phyloP scores from a whole-genome alignment of 106 monocot species.

The Allium fistulosum region DNA sequence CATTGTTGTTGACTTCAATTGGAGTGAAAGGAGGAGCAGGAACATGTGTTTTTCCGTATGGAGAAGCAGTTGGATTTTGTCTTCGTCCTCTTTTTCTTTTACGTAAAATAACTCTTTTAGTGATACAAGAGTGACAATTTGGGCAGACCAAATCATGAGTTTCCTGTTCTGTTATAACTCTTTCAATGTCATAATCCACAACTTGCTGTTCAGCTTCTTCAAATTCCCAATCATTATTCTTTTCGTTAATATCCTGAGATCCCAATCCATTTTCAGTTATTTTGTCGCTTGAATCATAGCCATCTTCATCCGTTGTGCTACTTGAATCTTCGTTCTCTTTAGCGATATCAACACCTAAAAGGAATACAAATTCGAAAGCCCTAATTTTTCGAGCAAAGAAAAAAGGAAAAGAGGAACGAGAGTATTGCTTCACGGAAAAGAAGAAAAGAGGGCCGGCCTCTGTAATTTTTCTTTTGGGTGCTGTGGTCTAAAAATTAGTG shows the following conservation, averaged over 20 bases:
- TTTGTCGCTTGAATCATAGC: neutral
- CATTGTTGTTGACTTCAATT: neutral
- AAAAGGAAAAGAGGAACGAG: too few species aligned
- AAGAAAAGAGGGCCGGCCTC: too few species aligned
- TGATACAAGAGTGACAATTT: constrained; percentile 84
- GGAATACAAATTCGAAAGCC: too few species aligned
- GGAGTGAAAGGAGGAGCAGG: neutral
- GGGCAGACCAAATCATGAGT: constrained; percentile 90
- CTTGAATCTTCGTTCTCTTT: neutral
- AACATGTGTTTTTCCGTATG: constrained; percentile 34
- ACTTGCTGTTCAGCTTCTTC: neutral
- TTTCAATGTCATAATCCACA: constrained; percentile 55
- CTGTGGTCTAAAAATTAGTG: too few species aligned
- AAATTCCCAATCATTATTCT: neutral
- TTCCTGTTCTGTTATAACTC: constrained; percentile 75
- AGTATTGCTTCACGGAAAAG: too few species aligned
- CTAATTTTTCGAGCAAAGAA: too few species aligned
- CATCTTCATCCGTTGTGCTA: neutral
- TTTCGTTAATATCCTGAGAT: constrained; percentile 3
- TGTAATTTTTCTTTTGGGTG: too few species aligned
- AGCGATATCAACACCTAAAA: neutral
- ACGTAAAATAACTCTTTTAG: constrained; percentile 78
- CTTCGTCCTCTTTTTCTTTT: constrained; percentile 63
- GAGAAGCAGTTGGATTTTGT: constrained; percentile 25
- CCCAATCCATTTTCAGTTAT: constrained; percentile 18